Conservation (phyloP, 768 basidiomycete genomes). For the Tremella yokohamensis region DNA sequence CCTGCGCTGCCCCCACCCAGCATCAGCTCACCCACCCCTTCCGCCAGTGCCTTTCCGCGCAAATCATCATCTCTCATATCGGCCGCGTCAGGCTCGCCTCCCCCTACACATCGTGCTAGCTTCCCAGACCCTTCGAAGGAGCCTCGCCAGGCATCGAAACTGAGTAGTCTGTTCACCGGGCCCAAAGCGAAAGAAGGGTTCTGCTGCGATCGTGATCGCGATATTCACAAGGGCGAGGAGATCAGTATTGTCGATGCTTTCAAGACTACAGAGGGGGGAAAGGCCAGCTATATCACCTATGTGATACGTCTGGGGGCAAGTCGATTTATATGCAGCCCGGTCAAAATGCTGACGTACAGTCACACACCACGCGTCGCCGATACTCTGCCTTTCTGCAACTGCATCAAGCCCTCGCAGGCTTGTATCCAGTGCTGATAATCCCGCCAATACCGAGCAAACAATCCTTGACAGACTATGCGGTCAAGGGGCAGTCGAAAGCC, state of each 20-base stretch:
- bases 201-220: conserved; percentile 48
- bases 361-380: conserved; percentile 74
- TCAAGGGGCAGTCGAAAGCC: conserved; percentile 75
- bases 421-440: conserved; percentile 94
- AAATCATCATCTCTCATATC: conserved; percentile 34
- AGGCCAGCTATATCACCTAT: conserved; percentile 88
- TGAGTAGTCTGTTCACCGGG: conserved; percentile 19
- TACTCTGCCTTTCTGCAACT: conserved; percentile 98
- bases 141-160: conserved; percentile 23
- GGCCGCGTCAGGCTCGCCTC: conserved; percentile 44
- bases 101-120: conserved; percentile 43
- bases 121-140: conserved; percentile 45
- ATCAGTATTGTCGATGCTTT: conserved; percentile 76
- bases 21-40: conserved; percentile 16
- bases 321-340: conserved; percentile 20
- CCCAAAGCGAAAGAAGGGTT: conserved; percentile 44
- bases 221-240: conserved; percentile 42
- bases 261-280: conserved; percentile 87
- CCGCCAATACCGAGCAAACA: conserved; percentile 98
- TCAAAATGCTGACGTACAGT: conserved; percentile 55
- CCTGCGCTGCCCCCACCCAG: conserved; percentile 9
- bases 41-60: conserved; percentile 6
- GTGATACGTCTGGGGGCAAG: conserved; percentile 81
- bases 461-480: conserved; percentile 90
- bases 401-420: conserved; percentile 70